Evolutionary conservation across 306 rosid species (phyloP), one percentile per base, ranked within the genome.

Genomic region (Begonia peltatifolia): DNA sequence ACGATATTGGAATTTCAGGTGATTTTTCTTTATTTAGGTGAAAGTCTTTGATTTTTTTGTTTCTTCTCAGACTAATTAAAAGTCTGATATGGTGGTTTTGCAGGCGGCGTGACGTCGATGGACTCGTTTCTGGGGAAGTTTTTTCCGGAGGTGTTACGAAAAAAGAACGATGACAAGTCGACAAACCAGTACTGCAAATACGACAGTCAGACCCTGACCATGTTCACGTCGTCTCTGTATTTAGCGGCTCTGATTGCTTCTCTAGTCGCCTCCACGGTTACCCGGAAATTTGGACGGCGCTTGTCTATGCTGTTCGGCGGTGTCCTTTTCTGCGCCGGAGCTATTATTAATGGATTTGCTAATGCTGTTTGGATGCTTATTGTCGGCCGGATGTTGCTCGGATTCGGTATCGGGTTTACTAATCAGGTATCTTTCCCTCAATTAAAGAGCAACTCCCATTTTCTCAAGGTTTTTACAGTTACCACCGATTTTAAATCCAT

Each of bases 1-100:
- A 82, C 71, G 89, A 82, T 55, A 82, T 82, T n/a, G 89, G 89
- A 17, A 82, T 82, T 63, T 82, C 89, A 8, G 89, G 89, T 81
- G 64, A 44, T 4, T 44, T 10, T 11, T 44, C 5, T 4, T 5
- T 23, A 41, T 5, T 1, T 5, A 30, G 10, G 23, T 12, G 11
- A 9, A 2, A 9, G 17, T 3, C n/a, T 52, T 6, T 11, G 38
- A 52, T 11, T 14, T 13, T 10, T 6, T 41, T n/a, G 4, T 22
- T 17, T 3, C 38, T 12, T 9, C n/a, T 17, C 23, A 30, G n/a
- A 15, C 42, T 57, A 5, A 41, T 16, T 2, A 16, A 9, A 20
- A 2, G 6, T 42, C 14, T 5, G 10, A 15, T 4, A 12, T 12
- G 36, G 46, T 55, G 2, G 10, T 4, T n/a, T 43, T 18, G 43